Conservation (phyloP, 371 early-diverging fungal species). For the Apophysomyces elegans region DNA sequence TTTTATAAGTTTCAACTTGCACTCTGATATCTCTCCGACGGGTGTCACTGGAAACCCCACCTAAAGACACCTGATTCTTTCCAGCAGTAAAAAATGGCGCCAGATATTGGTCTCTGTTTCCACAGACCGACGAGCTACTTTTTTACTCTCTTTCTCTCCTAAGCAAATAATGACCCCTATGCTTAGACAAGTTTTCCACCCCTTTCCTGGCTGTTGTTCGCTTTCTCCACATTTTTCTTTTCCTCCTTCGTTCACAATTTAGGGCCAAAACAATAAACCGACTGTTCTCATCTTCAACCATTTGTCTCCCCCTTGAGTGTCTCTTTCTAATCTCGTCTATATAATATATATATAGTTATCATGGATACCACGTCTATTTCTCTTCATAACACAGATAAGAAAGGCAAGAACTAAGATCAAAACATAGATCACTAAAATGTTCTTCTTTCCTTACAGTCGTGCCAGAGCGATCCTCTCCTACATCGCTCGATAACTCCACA, state of each 20-base stretch:
- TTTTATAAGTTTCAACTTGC: background rate
- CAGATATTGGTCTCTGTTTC: background rate
- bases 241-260: constrained; percentile 2
- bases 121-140: background rate
- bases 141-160: background rate
- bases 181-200: constrained; percentile 7
- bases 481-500: background rate
- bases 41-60: background rate
- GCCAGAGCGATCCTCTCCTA: background rate
- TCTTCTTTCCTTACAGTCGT: background rate
- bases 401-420: background rate
- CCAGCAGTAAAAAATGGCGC: background rate
- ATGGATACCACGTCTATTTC: constrained; percentile 1
- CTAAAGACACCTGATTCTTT: constrained; percentile 4
- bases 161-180: background rate
- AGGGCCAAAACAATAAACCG: background rate
- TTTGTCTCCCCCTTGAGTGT: constrained; percentile 7
- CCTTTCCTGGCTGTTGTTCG: constrained; percentile 1
- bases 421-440: background rate
- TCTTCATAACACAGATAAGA: background rate
- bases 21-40: background rate
- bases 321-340: constrained; percentile 8
- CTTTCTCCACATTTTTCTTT: constrained; percentile 5
- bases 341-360: constrained; percentile 5
- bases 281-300: constrained; percentile 9